Base-by-base conservation (phyloP, 441 rosid genomes). In the Euphorbia celastroides region DNA sequence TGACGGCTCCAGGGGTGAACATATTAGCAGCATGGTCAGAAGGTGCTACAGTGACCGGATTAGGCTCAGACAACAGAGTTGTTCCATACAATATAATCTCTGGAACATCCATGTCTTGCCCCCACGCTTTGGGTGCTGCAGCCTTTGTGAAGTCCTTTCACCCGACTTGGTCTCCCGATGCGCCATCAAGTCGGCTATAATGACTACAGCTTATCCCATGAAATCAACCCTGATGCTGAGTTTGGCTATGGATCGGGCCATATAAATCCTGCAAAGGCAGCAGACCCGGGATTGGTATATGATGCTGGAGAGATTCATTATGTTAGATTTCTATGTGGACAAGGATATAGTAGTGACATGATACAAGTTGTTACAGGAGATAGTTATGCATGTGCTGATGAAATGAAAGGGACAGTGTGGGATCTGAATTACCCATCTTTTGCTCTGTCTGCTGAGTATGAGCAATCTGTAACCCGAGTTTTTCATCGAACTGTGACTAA, bases 31-130 rank as follows among this genome's bases (percentile, higher is more conserved):
- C 86, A 27, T 83, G 85, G 86, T 68, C 88, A 4, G 60, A 64
- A 23, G 63, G 28, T 30, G 57, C 58, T 17, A 22, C 67, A 2
- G 34, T 66, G 20, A 34, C 67, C n/a, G n/a, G n/a, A n/a, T n/a
- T n/a, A 16, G 52, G 67, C 20, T 1, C 3, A 0, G 67, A 67
- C 25, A 30, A 44, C 4, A 61, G 76, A 60, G 17, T 67, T 8
- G 71, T 65, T 30, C 60, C 69, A 10, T 74, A 52, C 67, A 67
- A 67, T 14, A 70, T 74, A 30, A 55, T 70, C n/a, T 92, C 97
- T 14, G 94, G 96, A 56, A 92, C 96, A 9, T 88, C 95, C 76
- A 92, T 92, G 96, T 85, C 96, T 60, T 93, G 92, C 73, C 97
- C 97, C 58, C 97, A 89, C 68, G 67, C 83, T 62, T 83, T 94